Base-by-base conservation (phyloP, 2,329 filamentous ascomycete species). In the Ophiocordyceps camponoti-rufipedis region DNA sequence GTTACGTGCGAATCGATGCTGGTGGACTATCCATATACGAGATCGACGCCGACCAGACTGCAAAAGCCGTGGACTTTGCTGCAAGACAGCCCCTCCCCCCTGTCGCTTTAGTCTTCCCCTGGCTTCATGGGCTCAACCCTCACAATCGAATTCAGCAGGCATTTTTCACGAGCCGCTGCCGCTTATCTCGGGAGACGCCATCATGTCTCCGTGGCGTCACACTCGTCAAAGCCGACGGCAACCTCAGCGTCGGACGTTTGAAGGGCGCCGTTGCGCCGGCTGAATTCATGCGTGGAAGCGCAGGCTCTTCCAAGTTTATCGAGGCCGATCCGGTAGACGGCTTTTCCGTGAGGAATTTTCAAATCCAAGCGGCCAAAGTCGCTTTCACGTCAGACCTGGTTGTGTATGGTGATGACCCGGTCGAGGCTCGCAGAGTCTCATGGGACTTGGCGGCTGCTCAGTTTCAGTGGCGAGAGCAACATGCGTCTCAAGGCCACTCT, bases 311-410 rank as follows among this genome's bases (percentile, higher is more conserved):
- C 41, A 71, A 78, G 19, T 94, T 98, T 56, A 66, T 87, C 49
- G 85, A 94, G 41, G 74, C 81, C 39, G 91, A 98, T 56, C 91
- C 91, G 1, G 74, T 68, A 46, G 85, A 94, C 52, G 91, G 91
- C 9, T 96, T 96, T 58, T 94, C 86, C 5, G 88, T 96, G 41
- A 78, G 91, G 42, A 96, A 96, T 60, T 98, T 98, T 58, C 89
- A 96, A 55, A 96, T 96, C 38, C 91, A 98, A 61, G 75, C 85
- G 0, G 83, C 83, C 48, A 98, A 98, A 61, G 68, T 85, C 51
- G 88, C 88, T 46, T 77, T 83, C 51, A 75, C 91, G 9, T 95
- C 88, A 1, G 91, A 98, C 59, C 85, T 98, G 51, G 74, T 98
- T 39, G 75, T 98, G 1, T 98, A 98, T 58, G 86, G 86, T 12